Evolutionary conservation across 78 protist species (phyloP).

Genomic region (Cavenderia fasciculata): DNA sequence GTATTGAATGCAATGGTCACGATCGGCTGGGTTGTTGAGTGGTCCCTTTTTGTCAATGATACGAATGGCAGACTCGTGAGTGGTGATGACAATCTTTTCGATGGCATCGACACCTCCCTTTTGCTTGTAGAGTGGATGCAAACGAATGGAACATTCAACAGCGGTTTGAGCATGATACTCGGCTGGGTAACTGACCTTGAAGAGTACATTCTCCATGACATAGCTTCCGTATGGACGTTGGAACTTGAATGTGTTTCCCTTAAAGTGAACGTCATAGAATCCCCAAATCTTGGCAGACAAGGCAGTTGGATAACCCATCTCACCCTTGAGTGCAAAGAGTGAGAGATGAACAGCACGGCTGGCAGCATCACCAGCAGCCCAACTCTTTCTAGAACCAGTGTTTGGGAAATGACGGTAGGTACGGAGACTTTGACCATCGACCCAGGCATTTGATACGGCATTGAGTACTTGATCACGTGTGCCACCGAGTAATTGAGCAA

Average conservation of each 20-base stretch:
- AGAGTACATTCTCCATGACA: conserved; percentile 81
- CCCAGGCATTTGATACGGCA: conserved; percentile 76
- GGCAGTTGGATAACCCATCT: conserved; percentile 81
- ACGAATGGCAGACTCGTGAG: conserved; percentile 77
- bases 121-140: conserved; percentile 12
- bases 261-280: conserved; percentile 71
- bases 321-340: conserved; percentile 65
- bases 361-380: conserved; percentile 86
- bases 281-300: conserved; percentile 73
- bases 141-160: conserved; percentile 68
- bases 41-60: conserved; percentile 83
- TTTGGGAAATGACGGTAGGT: conserved; percentile 85
- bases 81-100: conserved; percentile 33
- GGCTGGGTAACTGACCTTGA: conserved; percentile 82
- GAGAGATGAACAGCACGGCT: conserved; percentile 72
- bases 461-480: conserved; percentile 39
- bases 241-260: conserved; percentile 54
- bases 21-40: conserved; percentile 71
- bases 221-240: conserved; percentile 20
- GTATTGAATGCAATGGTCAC: conserved; percentile 84
- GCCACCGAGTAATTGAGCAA: conserved; percentile 73
- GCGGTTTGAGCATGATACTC: conserved; percentile 88
- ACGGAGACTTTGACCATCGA: conserved; percentile 75
- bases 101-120: conserved; percentile 13
- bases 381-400: conserved; percentile 79